Evolutionary conservation across 2,329 filamentous ascomycete genomes (phyloP).

Genomic region (Pseudogymnoascus pannorum): DNA sequence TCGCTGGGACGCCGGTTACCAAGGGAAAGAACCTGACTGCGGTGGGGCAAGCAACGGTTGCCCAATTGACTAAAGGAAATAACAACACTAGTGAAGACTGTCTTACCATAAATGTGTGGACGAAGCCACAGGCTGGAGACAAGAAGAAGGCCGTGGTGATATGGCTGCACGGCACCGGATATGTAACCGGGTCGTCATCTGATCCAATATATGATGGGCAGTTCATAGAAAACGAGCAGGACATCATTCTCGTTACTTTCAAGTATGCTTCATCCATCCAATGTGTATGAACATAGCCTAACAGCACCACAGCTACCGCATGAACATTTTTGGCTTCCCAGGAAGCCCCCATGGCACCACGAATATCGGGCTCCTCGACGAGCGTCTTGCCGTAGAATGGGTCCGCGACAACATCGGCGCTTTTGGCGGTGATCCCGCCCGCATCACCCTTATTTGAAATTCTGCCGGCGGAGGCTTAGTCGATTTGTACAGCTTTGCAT

Average conservation of each 20-base stretch:
- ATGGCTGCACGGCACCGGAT: conserved; percentile 39
- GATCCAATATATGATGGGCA: conserved; percentile 36
- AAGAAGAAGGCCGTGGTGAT: conserved; percentile 36
- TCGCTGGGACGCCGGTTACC: background rate
- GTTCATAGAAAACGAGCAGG: conserved; percentile 36
- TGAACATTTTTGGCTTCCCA: conserved; percentile 34
- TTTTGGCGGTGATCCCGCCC: conserved; percentile 51
- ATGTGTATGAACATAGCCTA: background rate
- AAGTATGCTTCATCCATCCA: conserved; percentile 36
- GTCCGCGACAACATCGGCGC: conserved; percentile 49
- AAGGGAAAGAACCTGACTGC: conserved; percentile 18
- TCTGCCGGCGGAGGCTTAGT: conserved; percentile 50
- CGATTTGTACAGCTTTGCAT: conserved; percentile 29
- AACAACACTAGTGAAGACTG: conserved; percentile 20
- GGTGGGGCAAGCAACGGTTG: conserved; percentile 15
- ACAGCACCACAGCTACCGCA: conserved; percentile 27
- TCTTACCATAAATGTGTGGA: conserved; percentile 22
- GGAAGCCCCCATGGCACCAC: conserved; percentile 16
- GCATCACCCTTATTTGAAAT: conserved; percentile 49
- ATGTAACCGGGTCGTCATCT: conserved; percentile 33
- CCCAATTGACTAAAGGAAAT: conserved; percentile 8
- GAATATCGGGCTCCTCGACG: conserved; percentile 58
- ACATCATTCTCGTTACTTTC: conserved; percentile 39
- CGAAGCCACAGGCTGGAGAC: conserved; percentile 13
- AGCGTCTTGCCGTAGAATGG: conserved; percentile 53